Base-by-base conservation (phyloP, 352 stramenopile genomes). In the Pythium periplocum region DNA sequence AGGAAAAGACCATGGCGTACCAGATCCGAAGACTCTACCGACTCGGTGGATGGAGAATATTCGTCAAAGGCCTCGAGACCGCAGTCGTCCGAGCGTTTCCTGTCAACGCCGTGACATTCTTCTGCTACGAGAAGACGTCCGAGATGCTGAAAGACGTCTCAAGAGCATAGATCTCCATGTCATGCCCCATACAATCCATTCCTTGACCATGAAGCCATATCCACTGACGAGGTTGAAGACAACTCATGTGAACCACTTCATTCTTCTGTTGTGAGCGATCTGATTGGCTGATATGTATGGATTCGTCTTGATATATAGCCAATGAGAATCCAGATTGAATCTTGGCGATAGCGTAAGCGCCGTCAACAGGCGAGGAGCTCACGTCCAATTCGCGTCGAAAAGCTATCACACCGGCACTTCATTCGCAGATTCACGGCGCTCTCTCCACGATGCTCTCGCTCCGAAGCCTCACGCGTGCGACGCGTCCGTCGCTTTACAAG, bases 61-160 rank as follows among this genome's bases (percentile, higher is more conserved):
- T 95, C 48, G 76, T 87, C 57, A 86, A 82, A 42, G 85, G 85
- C 4, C 55, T 95, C 6, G 75, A 75, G 35, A 92, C 85, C 26
- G 78, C 83, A 12, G 77, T 88, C 62, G 65, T 92, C 40, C 78
- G 85, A 39, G 84, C 84, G 32, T 95, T 95, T 51, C 84, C 84
- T 2, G 82, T 89, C 36, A 94, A 90, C 43, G 84, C 82, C 9
- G 84, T 95, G 36, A 95, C 85, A 31, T 92, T 95, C 55, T 92
- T 83, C 66, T 79, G 65, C 57, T 95, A 95, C 66, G 85, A 95
- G 57, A 80, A 79, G 58, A 72, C 83, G 1, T 89, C 82, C 2
- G 69, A 80, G 36, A 26, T 83, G 47, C 75, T 94, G 41, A 90
- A 89, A 64, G 62, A 83, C 37, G 55, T 61, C 44, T 68, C 72